Evolutionary conservation across 257 asterid genomes (phyloP), one percentile per base, ranked within the genome.

Genomic region (Penstemon newberryi): DNA sequence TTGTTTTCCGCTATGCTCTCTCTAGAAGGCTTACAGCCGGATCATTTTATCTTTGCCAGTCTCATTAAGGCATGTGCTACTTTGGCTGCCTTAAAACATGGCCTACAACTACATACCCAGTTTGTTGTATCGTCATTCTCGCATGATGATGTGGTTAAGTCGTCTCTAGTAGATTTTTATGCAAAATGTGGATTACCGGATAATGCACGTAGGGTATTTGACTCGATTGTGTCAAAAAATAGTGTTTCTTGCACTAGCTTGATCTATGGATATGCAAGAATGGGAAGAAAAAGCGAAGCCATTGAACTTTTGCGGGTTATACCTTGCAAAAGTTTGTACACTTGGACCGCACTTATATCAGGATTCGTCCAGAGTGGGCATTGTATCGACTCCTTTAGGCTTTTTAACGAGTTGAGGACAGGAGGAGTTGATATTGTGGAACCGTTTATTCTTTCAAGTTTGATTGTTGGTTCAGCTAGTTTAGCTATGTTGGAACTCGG

Each of bases 101-200:
- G 97, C 39, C 80, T 70, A 52, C 96, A 89, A 70, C 76, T 89
- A 66, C 95, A 91, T 66, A 79, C 82, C 5, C 96, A 79, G 60
- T 87, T 91, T 66, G 37, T 79, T n/a, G 69, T 76, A 4, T 91
- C 96, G 0, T 51, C 57, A 0, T 87, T 70, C 75, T 80, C 82
- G 4, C 33, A 45, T 9, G 92, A 91, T 59, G 95, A 89, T 57
- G 87, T 91, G 7, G 94, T 84, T 45, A 89, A 89, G 73, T 91
- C 98, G 8, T 76, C 96, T 13, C 60, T 89, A n/a, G 94, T 91
- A 69, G 91, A 91, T 68, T 78, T 87, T 71, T 89, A 89, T 38
- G 84, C 90, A 0, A 91, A 91, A 80, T 87, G 94, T 68, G 92
- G 90, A 47, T 52, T 81, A 5, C 85, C 86, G 0, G 84, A 84